Evolutionary conservation across 441 rosid species (phyloP).

Genomic region (Dalechampia spathulata): DNA sequence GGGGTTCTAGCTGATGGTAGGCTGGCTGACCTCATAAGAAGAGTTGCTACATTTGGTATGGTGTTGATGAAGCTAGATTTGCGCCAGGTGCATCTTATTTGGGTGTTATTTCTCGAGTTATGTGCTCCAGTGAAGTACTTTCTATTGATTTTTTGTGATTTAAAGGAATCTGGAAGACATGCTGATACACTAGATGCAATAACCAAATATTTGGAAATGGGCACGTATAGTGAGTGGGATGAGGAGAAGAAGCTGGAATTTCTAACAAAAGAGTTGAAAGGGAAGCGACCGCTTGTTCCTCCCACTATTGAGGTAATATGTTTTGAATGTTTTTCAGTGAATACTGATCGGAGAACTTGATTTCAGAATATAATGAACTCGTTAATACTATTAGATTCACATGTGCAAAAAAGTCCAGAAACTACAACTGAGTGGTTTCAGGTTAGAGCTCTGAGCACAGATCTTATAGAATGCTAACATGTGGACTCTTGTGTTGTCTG

Average conservation of each 20-base stretch:
- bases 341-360: not conserved
- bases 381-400: not conserved
- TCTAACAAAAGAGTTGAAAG: conserved; percentile 74
- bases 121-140: not conserved
- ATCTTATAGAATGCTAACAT: not conserved
- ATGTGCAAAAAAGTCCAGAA: not conserved
- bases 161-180: conserved; percentile 88
- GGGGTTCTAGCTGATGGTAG: conserved; percentile 92
- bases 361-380: too few species aligned
- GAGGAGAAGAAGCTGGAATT: conserved; percentile 89
- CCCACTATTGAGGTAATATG: conserved; percentile 62
- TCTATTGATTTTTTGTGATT: conserved; percentile 16
- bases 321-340: conserved; percentile 3
- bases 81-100: conserved; percentile 59
- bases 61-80: conserved; percentile 93
- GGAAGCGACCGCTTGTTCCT: conserved; percentile 90
- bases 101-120: conserved; percentile 4
- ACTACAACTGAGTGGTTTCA: not conserved
- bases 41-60: conserved; percentile 92
- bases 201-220: conserved; percentile 86
- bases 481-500: not conserved
- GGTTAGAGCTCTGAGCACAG: not conserved
- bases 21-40: conserved; percentile 83
- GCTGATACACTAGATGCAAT: conserved; percentile 87
- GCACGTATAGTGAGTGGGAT: conserved; percentile 88